These are phyloP conservation scores for Phaseolus coccineus DNA, from an alignment of 331 rosid genomes.

Conservation along the genomic window DNA sequence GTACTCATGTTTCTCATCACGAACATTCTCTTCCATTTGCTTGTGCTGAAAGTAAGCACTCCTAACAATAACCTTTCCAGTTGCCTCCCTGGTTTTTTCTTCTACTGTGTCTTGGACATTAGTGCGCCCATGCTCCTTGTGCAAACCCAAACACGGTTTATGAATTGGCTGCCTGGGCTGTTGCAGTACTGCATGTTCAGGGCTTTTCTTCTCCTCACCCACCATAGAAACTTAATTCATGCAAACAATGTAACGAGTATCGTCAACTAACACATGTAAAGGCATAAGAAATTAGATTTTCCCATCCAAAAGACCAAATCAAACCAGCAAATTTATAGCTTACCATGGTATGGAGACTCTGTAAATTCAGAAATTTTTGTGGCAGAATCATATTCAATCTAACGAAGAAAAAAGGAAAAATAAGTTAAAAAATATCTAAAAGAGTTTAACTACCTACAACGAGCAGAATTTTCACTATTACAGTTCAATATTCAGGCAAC, in stretches of 20 bases:
- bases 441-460: constrained; percentile 25
- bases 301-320: constrained; percentile 29
- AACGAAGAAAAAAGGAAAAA: constrained; percentile 27
- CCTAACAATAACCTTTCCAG: constrained; percentile 69
- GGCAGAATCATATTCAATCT: constrained; percentile 56
- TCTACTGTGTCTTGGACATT: constrained; percentile 49
- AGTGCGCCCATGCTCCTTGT: constrained; percentile 54
- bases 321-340: constrained; percentile 43
- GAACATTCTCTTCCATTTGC: constrained; percentile 49
- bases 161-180: constrained; percentile 70
- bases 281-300: constrained; percentile 29
- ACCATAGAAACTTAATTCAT: constrained; percentile 48
- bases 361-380: constrained; percentile 47
- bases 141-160: constrained; percentile 76
- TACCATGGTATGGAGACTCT: constrained; percentile 60
- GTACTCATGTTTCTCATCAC: constrained; percentile 46
- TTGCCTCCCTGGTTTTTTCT: constrained; percentile 57
- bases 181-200: constrained; percentile 60
- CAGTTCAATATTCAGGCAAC: constrained; percentile 43
- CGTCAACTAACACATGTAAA: constrained; percentile 37
- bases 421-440: constrained; percentile 12
- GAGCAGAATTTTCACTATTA: constrained; percentile 18
- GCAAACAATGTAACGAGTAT: constrained; percentile 46
- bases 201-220: constrained; percentile 48
- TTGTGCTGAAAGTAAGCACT: constrained; percentile 76